Evolutionary conservation across 345 rosid genomes (phyloP).

Genomic region (Viola odorata): DNA sequence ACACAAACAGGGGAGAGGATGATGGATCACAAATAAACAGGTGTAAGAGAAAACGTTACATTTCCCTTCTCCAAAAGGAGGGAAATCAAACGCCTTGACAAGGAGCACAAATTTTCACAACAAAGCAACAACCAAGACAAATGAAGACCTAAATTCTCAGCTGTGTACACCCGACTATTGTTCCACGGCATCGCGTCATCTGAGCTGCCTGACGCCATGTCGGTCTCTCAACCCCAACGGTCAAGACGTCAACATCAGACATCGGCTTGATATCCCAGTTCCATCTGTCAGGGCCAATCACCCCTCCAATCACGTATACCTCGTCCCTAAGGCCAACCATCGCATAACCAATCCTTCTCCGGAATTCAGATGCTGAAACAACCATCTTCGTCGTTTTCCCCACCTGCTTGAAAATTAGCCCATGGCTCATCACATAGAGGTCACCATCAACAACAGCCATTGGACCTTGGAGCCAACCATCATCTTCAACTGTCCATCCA

Average conservation of each 20-base stretch:
- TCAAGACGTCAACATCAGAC: constrained; percentile 64
- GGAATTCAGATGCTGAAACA: constrained; percentile 74
- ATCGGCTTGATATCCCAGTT: constrained; percentile 72
- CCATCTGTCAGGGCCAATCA: constrained; percentile 79
- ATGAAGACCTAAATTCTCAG: constrained; percentile 52
- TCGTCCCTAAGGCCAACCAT: constrained; percentile 72
- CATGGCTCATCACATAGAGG: constrained; percentile 66
- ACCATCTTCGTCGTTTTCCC: constrained; percentile 45
- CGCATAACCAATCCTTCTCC: constrained; percentile 75
- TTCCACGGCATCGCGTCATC: constrained; percentile 81
- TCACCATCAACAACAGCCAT: constrained; percentile 72
- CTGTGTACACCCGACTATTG: constrained; percentile 72
- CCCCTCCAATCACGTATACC: constrained; percentile 78
- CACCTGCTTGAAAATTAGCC: constrained; percentile 55
- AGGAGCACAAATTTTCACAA: constrained; percentile 19
- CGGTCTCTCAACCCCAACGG: constrained; percentile 62
- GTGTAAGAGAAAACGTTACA: constrained; percentile 7
- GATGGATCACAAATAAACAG: constrained; percentile 17
- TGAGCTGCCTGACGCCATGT: constrained; percentile 71
- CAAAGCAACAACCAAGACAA: constrained; percentile 2
- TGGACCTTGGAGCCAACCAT: constrained; percentile 83
- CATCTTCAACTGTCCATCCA: constrained; percentile 77
- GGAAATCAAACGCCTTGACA: constrained; percentile 18
- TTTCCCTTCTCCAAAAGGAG: constrained; percentile 20
- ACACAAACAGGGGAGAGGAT: constrained; percentile 9